Evolutionary conservation across 2,329 filamentous ascomycete genomes (phyloP), one percentile per base, ranked within the genome.

Genomic region (Fusarium chlamydosporum): DNA sequence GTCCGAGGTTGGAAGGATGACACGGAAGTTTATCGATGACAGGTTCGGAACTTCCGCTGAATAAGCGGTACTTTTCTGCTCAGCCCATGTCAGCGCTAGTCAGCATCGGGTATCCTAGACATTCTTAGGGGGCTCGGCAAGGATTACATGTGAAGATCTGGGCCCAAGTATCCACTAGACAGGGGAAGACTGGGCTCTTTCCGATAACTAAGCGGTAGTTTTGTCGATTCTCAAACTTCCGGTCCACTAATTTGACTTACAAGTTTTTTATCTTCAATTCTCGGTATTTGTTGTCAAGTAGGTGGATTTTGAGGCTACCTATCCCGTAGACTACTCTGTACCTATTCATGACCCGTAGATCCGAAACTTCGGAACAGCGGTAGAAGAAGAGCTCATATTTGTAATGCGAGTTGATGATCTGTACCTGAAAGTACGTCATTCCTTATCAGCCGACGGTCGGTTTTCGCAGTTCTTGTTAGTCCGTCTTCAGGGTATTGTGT

Each of bases 21-120:
- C 20, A 38, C 47, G 65, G 52, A 66, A n/a, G 52, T 53, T 58
- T 26, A 41, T 45, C 10, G 27, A 20, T 11, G 20, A 27, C 11
- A 34, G 7, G 16, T 11, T 13, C 5, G 29, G 33, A 50, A 47
- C 11, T n/a, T 13, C 67, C 67, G 67, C 67, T 69, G 38, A 69
- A 29, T 70, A 61, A 69, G 67, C 67, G 54, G 37, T 8, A 16
- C n/a, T 3, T 20, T 10, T 23, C 23, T 23, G 1, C 5, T 23
- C 5, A 6, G 23, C 23, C 23, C 23, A 23, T 16, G 31, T 38
- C 41, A 48, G 37, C 58, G 48, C 60, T 63, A 56, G 27, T 42
- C 31, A 20, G 10, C 1, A 9, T 27, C 20, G 11, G 43, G 33
- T 34, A n/a, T 23, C 23, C 1, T 23, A 23, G 23, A 23, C 6